Percentiles rank a stretch among this genome's conserved stretches.
Conservation (phyloP, 345 rosid genomes). For the Eucalyptus viminalis region DNA sequence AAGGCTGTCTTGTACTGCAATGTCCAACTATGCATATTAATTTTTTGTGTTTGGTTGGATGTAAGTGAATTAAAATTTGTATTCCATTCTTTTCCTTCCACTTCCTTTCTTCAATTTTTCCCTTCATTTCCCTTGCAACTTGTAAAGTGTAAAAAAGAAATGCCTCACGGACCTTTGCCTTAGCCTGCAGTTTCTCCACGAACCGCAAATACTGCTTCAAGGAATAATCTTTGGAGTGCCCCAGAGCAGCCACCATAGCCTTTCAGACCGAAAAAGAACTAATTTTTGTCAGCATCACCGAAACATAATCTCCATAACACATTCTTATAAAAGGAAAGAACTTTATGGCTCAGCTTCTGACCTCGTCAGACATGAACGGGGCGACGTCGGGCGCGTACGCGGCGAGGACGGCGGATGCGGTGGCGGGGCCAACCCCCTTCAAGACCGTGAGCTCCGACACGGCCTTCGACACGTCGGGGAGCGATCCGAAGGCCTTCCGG, state of each 20-base stretch:
- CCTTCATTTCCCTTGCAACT: not conserved
- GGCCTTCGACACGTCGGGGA: slow-evolving; percentile 67
- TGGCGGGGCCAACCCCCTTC: slow-evolving; percentile 92
- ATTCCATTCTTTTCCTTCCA: not conserved
- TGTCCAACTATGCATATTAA: not conserved
- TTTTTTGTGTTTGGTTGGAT: not conserved
- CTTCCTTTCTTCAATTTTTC: not conserved
- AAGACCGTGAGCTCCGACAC: slow-evolving; percentile 60
- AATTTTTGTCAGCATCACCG: not conserved
- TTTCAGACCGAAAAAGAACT: not conserved
- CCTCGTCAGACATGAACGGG: slow-evolving; percentile 93
- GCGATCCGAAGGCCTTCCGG: slow-evolving; percentile 56
- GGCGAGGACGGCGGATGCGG: slow-evolving; percentile 82
- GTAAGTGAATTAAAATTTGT: not conserved
- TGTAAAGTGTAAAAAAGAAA: not conserved
- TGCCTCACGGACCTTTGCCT: slow-evolving; percentile 32
- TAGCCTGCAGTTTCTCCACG: slow-evolving; percentile 35
- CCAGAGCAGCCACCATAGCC: slow-evolving; percentile 77
- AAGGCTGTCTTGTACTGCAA: not conserved
- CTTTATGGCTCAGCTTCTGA: not conserved
- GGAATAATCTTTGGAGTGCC: slow-evolving; percentile 64
- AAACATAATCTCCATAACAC: not conserved
- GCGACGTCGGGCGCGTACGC: slow-evolving; percentile 73
- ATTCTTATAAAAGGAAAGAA: not conserved
- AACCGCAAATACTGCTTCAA: slow-evolving; percentile 58